Evolutionary conservation across 31 red algal genomes (phyloP).

Genomic region (Asparagopsis taxiformis): DNA sequence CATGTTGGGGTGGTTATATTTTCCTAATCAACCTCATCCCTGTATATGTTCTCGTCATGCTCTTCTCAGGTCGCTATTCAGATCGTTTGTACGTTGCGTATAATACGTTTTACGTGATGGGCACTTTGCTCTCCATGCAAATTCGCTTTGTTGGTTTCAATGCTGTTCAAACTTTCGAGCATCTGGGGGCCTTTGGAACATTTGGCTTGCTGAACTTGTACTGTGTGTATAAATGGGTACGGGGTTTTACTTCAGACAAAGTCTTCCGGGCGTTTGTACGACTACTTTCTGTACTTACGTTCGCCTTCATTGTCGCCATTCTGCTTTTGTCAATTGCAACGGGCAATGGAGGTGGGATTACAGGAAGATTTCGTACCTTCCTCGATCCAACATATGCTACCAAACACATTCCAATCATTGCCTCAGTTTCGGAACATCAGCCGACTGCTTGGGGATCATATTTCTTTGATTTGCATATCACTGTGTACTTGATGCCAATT

Average conservation of each 20-base stretch:
- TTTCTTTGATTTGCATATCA: slow-evolving; percentile 94
- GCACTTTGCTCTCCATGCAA: slow-evolving; percentile 96
- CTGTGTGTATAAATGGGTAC: slow-evolving; percentile 75
- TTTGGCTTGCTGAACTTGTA: slow-evolving; percentile 90
- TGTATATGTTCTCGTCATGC: slow-evolving; percentile 92
- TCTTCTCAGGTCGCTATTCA: slow-evolving; percentile 85
- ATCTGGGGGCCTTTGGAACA: slow-evolving; percentile 86
- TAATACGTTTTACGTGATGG: slow-evolving; percentile 90
- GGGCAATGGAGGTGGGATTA: slow-evolving; percentile 80
- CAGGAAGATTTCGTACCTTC: slow-evolving; percentile 85
- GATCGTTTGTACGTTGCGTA: slow-evolving; percentile 91
- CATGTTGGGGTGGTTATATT: slow-evolving; percentile 98
- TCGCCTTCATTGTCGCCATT: slow-evolving; percentile 14
- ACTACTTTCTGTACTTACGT: slow-evolving; percentile 38
- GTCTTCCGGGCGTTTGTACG: slow-evolving; percentile 71
- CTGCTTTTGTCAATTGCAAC: slow-evolving; percentile 39
- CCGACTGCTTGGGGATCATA: slow-evolving; percentile 95
- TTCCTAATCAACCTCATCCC: slow-evolving; percentile 98
- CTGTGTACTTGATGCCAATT: slow-evolving; percentile 85
- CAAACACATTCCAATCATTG: slow-evolving; percentile 95
- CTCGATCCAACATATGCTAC: slow-evolving; percentile 97
- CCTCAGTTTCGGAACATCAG: slow-evolving; percentile 98
- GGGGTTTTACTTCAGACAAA: slow-evolving; percentile 45
- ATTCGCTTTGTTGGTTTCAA: slow-evolving; percentile 99
- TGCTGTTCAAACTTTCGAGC: slow-evolving; percentile 87